Conservation (phyloP, 192 early-diverging fungal species). For the Rhizophagus prolifer region DNA sequence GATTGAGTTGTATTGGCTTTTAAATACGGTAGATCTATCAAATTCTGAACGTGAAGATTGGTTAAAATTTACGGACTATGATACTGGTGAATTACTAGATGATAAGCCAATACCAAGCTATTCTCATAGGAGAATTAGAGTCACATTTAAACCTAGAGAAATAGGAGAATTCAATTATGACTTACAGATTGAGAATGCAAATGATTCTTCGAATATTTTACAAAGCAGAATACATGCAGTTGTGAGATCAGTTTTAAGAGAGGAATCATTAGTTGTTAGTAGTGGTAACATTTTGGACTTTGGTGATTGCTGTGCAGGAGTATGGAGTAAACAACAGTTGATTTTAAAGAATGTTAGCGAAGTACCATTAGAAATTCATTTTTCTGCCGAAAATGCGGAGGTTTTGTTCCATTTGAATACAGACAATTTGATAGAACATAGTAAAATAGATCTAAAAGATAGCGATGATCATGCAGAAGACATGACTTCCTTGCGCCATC, state of each 20-base stretch:
- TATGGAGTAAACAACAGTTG: constrained; percentile 78
- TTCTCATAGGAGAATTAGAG: constrained; percentile 66
- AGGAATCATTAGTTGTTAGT: constrained; percentile 71
- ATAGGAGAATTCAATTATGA: constrained; percentile 91
- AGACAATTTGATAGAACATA: constrained; percentile 22
- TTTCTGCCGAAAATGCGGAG: constrained; percentile 61
- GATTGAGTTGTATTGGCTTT: constrained; percentile 86
- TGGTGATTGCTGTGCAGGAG: constrained; percentile 90
- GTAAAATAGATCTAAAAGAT: constrained; percentile 5
- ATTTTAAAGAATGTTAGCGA: constrained; percentile 82
- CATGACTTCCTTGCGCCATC: not conserved
- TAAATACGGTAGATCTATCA: constrained; percentile 70
- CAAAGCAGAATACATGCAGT: constrained; percentile 79
- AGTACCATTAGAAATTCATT: constrained; percentile 69
- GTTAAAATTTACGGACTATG: constrained; percentile 76
- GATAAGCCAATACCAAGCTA: constrained; percentile 68
- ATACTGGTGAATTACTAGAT: constrained; percentile 53
- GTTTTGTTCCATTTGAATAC: constrained; percentile 56
- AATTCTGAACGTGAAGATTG: constrained; percentile 56
- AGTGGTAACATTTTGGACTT: constrained; percentile 82
- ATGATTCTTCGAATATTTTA: constrained; percentile 81
- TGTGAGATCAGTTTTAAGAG: constrained; percentile 69
- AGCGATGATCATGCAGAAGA: constrained; percentile 1
- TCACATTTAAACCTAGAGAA: constrained; percentile 84
- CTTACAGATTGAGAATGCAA: constrained; percentile 86